Percentiles rank a stretch among this genome's conserved stretches.
These are phyloP conservation scores for Combretum micranthum DNA, from an alignment of 345 rosid genomes.

Conservation along the genomic window DNA sequence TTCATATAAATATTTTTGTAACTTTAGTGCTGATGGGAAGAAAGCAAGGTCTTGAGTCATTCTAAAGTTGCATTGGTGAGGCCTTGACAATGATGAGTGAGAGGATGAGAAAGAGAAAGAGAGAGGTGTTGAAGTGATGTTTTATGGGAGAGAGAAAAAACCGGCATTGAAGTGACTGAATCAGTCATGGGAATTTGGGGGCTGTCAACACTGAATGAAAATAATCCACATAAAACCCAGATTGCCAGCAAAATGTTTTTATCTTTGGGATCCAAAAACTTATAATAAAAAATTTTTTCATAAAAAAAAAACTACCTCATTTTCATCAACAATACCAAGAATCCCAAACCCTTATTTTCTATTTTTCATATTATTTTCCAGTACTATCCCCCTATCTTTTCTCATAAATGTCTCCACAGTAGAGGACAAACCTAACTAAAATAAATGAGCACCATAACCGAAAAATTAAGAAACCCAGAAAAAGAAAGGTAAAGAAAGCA, in stretches of 20 bases:
- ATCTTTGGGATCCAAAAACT: conserved; percentile 10
- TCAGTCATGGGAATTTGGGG: conserved; percentile 23
- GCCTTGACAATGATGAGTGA: conserved; percentile 6
- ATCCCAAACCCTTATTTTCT: too few relatives aligned
- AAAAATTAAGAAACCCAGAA: conserved; percentile 27
- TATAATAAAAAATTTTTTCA: too few relatives aligned
- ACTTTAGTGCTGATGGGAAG: not conserved
- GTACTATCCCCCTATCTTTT: too few relatives aligned
- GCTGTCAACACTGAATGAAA: conserved; percentile 7
- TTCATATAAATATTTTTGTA: too few relatives aligned
- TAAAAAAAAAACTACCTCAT: not conserved
- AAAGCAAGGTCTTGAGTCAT: not conserved
- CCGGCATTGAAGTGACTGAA: conserved; percentile 41
- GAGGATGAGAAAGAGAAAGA: conserved; percentile 7
- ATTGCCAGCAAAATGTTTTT: conserved; percentile 8
- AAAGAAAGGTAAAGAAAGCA: conserved; percentile 9
- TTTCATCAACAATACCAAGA: too few relatives aligned
- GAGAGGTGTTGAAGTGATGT: conserved; percentile 14
- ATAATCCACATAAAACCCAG: conserved; percentile 17
- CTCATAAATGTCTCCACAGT: conserved; percentile 9
- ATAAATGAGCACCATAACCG: conserved; percentile 32
- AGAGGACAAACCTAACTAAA: conserved; percentile 28
- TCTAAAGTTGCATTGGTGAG: not conserved
- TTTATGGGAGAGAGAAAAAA: conserved; percentile 10
- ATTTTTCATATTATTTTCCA: too few relatives aligned